Conservation (phyloP, 768 basidiomycete species). For the Podaxis sp. region DNA sequence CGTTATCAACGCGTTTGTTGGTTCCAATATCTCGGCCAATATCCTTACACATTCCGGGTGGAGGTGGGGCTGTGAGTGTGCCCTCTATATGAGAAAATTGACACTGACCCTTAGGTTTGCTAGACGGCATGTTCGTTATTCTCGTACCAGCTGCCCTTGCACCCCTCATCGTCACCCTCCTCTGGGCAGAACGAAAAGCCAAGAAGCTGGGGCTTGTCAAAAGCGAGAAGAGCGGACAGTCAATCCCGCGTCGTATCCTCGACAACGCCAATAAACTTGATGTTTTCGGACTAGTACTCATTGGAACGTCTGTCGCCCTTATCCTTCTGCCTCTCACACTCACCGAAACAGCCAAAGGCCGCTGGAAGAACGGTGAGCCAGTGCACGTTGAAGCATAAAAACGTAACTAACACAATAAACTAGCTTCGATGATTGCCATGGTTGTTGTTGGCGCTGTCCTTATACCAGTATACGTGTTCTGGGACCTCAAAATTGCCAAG, state of each 20-base stretch:
- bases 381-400: neutral
- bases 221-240: neutral
- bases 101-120: neutral
- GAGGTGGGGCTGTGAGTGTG: conserved; percentile 67
- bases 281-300: conserved; percentile 47
- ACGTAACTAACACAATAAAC: neutral
- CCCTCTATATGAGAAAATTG: neutral
- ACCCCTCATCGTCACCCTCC: conserved; percentile 53
- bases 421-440: conserved; percentile 54
- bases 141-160: conserved; percentile 49
- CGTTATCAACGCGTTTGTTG: conserved; percentile 63
- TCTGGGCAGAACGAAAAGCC: conserved; percentile 55
- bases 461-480: conserved; percentile 42
- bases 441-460: conserved; percentile 45
- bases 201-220: conserved; percentile 34
- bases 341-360: conserved; percentile 34
- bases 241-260: conserved; percentile 23
- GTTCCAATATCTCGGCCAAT: conserved; percentile 57
- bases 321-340: conserved; percentile 59
- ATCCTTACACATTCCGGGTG: conserved; percentile 46
- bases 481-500: conserved; percentile 50
- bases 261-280: conserved; percentile 40
- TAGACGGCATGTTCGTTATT: conserved; percentile 60
- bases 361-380: conserved; percentile 47
- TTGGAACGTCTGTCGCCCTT: conserved; percentile 48